Base-by-base conservation (phyloP, 192 early-diverging fungal genomes). In the Obelidium mucronatum region DNA sequence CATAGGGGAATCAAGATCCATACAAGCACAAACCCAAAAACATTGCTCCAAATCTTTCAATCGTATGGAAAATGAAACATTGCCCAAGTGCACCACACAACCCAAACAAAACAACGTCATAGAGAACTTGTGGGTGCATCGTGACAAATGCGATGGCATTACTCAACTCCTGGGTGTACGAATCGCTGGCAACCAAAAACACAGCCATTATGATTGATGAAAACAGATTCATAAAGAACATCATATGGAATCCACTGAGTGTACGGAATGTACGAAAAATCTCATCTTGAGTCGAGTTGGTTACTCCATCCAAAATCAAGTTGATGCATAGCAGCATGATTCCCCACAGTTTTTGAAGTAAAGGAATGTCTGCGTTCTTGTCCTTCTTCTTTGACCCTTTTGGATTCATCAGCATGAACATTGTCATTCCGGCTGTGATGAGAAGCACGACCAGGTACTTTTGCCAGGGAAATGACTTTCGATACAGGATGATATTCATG, bases 31-130 rank as follows among this genome's bases (percentile, higher is more conserved):
- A n/a, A n/a, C n/a, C n/a, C 39, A 98, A 81, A 11, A 89, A 88
- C 34, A 99, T 82, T 54, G 94, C 93, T 8, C 97, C 98, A 82
- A 95, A 98, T 6, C 86, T 85, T 55, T 94, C 91, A 30, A 99
- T 90, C 40, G 94, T 95, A 84, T 94, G 94, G 83, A 96, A 99
- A 64, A 99, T 96, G 83, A 99, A 98, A 85, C 93, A 94, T 83
- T 99, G 98, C n/a, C 98, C 98, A 15, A 98, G 48, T 5, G 96
- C 94, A 15, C 98, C 98, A 81, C 93, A 94, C 3, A 97, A 70
- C 1, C 92, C 91, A 88, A 96, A 99, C 77, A 98, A 83, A 44
- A 93, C 72, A 37, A 99, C 90, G 77, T 99, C 96, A 22, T 81
- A 60, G 53, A 94, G 80, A 2, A 97, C 92, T 15, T 84, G 87